Evolutionary conservation across 2,329 filamentous ascomycete genomes (phyloP), one percentile per base, ranked within the genome.

Genomic region (Amesomyces nigricolor): DNA sequence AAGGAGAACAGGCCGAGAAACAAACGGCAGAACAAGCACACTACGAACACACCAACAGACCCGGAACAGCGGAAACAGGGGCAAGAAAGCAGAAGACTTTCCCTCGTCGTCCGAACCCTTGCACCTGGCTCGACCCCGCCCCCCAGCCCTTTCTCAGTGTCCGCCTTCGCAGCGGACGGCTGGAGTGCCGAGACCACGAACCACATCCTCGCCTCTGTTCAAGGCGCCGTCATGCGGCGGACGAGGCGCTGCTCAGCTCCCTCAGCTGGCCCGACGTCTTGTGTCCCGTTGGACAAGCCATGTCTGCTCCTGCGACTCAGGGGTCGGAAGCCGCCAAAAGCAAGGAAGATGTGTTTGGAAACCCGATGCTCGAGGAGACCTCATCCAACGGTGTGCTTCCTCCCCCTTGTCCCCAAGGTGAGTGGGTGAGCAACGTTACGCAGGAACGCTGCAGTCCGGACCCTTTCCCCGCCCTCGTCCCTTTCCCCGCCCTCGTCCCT

Each of bases 381-480:
- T 10, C 9, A 35, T 35, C 32, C 32, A 35, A 35, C 32, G 32
- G 11, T 35, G 32, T 35, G 32, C 11, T 13, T 13, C 32, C 32
- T 35, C 9, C 9, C 32, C 32, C 32, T 35, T 35, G 8, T 10
- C 32, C 47, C 14, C 35, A 17, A 40, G 35, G 32, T 29, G 17
- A 48, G n/a, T 13, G 16, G 10, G 6, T 26, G 46, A 43, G 44
- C 44, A 53, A 53, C 51, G 51, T 54, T 54, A 13, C 51, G 42
- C 51, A 53, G 32, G 32, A 9, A 35, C 32, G 11, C 32, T 10
- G 32, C 32, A 10, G 9, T 35, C 11, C 32, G 32, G 32, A 6
- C 38, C 39, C 32, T 35, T 30, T 19, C n/a, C 32, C 32, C 32
- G 32, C 11, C 22, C 51, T 32, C 35, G 51, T 47, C 22, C 51